Percentiles rank a stretch among this genome's conserved stretches.
These are phyloP conservation scores for Edaphochlamys debaryana DNA, from an alignment of 139 green algal genomes.

Conservation along the genomic window DNA sequence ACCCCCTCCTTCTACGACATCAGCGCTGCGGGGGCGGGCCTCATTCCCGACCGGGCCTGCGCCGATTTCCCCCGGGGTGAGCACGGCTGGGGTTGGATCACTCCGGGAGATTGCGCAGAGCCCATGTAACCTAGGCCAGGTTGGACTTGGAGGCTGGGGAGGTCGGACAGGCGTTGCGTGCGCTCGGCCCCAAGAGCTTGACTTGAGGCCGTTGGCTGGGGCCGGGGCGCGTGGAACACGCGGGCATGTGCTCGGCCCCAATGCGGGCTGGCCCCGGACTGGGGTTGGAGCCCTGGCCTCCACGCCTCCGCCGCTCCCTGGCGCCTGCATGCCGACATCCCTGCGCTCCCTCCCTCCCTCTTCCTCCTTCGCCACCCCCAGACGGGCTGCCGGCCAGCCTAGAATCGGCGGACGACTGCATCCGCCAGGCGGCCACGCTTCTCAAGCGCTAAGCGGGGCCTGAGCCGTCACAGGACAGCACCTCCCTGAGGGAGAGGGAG, in stretches of 20 bases:
- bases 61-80: constrained; percentile 54
- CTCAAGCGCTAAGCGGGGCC: too few species aligned
- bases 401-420: neutral
- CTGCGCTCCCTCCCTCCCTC: neutral
- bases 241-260: too few species aligned
- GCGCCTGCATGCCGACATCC: neutral
- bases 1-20: constrained; percentile 40
- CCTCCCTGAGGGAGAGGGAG: too few species aligned
- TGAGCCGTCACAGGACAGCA: too few species aligned
- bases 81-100: neutral
- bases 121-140: too few species aligned
- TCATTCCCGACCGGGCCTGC: constrained; percentile 57
- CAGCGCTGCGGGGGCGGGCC: constrained; percentile 31
- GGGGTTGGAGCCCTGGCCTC: too few species aligned
- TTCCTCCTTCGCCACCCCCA: neutral
- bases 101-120: neutral
- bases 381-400: constrained; percentile 19
- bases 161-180: neutral
- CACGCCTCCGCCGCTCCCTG: too few species aligned
- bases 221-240: too few species aligned
- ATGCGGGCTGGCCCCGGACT: too few species aligned
- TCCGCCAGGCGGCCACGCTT: constrained; percentile 9
- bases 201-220: too few species aligned
- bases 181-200: too few species aligned
- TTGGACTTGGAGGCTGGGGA: neutral